Percentiles rank a stretch among this genome's conserved stretches.
These are phyloP conservation scores for Chloris gayana DNA, from an alignment of 176 grass and related monocot species.

Conservation along the genomic window DNA sequence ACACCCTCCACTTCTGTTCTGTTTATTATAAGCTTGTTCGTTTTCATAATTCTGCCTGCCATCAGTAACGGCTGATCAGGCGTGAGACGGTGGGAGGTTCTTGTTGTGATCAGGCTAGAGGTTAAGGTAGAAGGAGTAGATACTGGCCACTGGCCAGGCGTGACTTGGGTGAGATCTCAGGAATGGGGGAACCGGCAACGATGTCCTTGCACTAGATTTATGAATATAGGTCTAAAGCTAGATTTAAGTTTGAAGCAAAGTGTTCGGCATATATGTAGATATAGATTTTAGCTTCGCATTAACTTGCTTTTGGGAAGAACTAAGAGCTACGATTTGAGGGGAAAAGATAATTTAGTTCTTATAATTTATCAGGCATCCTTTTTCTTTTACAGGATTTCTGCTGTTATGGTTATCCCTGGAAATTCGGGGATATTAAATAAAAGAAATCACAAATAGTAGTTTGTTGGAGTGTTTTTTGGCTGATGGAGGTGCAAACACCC, in stretches of 20 bases:
- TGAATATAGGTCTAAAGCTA: neutral
- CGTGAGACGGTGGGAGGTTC: neutral
- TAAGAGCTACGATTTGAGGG: neutral
- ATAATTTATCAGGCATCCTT: neutral
- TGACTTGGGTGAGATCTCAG: neutral
- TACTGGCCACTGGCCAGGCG: neutral
- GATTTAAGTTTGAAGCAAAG: neutral
- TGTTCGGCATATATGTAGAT: neutral
- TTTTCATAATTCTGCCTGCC: neutral
- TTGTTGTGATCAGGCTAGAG: neutral
- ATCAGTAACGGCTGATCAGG: neutral
- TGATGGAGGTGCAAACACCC: neutral
- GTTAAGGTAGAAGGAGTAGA: neutral
- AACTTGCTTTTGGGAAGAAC: neutral
- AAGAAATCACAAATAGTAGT: neutral
- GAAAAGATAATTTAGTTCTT: neutral
- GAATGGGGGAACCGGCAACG: neutral
- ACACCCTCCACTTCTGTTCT: neutral
- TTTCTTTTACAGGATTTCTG: neutral
- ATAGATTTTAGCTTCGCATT: conserved; percentile 5
- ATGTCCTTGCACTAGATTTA: neutral
- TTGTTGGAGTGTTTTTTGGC: neutral
- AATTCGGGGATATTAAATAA: neutral
- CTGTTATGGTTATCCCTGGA: neutral
- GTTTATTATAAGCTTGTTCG: neutral